These are phyloP conservation scores for Nakaseomyces uthaithaninus DNA, from an alignment of 1,139 yeast genomes.

Conservation along the genomic window DNA sequence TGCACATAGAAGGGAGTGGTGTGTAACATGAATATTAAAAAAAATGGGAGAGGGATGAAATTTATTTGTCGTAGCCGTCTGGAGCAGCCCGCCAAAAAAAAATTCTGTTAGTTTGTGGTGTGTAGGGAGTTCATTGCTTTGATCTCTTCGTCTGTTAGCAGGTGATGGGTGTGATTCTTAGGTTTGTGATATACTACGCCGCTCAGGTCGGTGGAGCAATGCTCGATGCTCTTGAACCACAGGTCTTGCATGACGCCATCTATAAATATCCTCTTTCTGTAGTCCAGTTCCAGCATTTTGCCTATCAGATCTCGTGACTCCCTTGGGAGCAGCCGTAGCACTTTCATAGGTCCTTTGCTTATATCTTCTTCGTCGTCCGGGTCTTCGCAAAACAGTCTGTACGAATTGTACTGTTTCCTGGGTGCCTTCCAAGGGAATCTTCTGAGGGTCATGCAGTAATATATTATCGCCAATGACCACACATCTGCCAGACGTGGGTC, in stretches of 20 bases:
- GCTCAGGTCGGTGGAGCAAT: slow-evolving; percentile 34
- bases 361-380: slow-evolving; percentile 34
- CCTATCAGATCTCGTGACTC: slow-evolving; percentile 67
- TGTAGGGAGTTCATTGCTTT: slow-evolving; percentile 5
- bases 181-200: slow-evolving; percentile 21
- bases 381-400: slow-evolving; percentile 36
- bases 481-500: slow-evolving; percentile 69
- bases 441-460: slow-evolving; percentile 62
- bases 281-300: slow-evolving; percentile 65
- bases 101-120: slow-evolving; percentile 2
- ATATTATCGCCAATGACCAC: slow-evolving; percentile 74
- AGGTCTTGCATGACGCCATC: slow-evolving; percentile 57
- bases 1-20: too few relatives aligned
- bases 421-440: slow-evolving; percentile 80
- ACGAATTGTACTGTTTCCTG: slow-evolving; percentile 44
- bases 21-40: too few relatives aligned
- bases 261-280: slow-evolving; percentile 58
- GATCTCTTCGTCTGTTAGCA: slow-evolving; percentile 39
- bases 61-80: too few relatives aligned
- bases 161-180: slow-evolving; percentile 45
- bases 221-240: slow-evolving; percentile 48
- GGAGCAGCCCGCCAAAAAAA: too few relatives aligned
- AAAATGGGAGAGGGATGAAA: background rate
- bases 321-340: slow-evolving; percentile 73
- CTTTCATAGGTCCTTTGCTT: slow-evolving; percentile 59